Percentiles rank a stretch among this genome's conserved stretches.
Conservation (phyloP, 2,329 filamentous ascomycete species). For the Verticillium klebahnii region DNA sequence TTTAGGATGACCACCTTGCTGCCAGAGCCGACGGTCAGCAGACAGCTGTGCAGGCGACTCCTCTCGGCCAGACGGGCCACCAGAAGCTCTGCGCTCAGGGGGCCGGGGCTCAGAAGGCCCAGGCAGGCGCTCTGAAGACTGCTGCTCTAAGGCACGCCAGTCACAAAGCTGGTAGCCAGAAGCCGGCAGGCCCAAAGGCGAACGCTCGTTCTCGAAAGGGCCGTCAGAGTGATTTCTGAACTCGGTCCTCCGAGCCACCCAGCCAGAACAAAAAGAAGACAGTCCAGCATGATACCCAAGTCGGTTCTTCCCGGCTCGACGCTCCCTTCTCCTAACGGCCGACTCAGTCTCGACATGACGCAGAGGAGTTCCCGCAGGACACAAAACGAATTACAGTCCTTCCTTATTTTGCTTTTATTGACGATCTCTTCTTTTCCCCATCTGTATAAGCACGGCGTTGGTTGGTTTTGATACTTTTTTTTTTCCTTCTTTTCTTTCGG, state of each 20-base stretch:
- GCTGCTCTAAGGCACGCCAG: not conserved
- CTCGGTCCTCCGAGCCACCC: not conserved
- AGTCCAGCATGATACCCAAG: not conserved
- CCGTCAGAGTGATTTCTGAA: not conserved
- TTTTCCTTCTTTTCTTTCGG: not conserved
- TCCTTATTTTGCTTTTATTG: conserved; percentile 4
- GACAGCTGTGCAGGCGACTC: not conserved
- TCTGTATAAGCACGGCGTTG: conserved; percentile 6
- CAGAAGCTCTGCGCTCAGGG: not conserved
- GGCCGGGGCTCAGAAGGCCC: not conserved
- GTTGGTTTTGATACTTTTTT: conserved; percentile 2
- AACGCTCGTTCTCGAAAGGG: not conserved
- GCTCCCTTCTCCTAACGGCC: conserved; percentile 3
- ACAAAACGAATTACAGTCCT: not conserved
- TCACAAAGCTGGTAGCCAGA: not conserved
- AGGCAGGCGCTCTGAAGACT: not conserved
- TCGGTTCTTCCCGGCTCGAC: not conserved
- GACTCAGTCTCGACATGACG: not conserved
- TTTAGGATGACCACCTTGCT: conserved; percentile 1
- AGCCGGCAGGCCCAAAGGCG: not conserved
- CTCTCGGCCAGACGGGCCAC: not conserved
- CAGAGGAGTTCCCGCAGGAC: not conserved
- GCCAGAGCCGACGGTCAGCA: not conserved
- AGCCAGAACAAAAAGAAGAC: not conserved
- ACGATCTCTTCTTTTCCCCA: conserved; percentile 8